Base-by-base conservation (phyloP, 2,329 filamentous ascomycete species). In the Didymella pomorum region DNA sequence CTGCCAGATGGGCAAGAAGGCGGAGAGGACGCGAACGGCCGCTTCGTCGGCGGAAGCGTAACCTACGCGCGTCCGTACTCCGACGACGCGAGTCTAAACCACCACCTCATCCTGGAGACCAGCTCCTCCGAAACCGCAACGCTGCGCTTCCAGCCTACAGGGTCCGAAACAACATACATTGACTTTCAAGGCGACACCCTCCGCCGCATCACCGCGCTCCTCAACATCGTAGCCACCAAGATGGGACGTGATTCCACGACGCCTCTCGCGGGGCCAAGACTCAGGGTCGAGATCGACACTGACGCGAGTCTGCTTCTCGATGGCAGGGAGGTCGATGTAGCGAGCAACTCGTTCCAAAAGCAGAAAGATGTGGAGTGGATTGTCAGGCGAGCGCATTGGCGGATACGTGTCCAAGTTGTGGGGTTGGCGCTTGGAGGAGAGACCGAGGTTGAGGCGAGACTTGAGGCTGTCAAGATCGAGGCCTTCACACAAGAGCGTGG, bases 51-150 rank as follows among this genome's bases (percentile, higher is more conserved):
- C 4, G 90, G 86, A 81, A 41, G 4, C 20, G 87, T 96, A 26
- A 86, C 87, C 63, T 98, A 98, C 69, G 87, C 91, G 14, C 87
- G 94, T 6, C 94, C 94, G 0, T 96, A 89, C 69, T 87, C 92
- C n/a, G 93, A 97, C 74, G 87, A 91, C 52, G 82, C 82, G 21
- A 79, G 89, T 0, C 83, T 86, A 58, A 90, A 93, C 72, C 68
- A 71, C 45, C 63, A 68, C 12, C 83, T 97, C 21, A 83, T 98
- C 25, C 79, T 97, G 2, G 92, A 98, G 74, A 89, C 96, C 48
- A 71, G 70, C 1, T 42, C 59, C 21, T 18, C 52, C 0, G 76
- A 78, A 58, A 87, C 88, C 18, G 73, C 74, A 0, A 72, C 65
- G 2, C 58, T 78, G n/a, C n/a, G n/a, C n/a, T n/a, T n/a, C n/a